phyloP scores from a whole-genome alignment of 2,329 filamentous ascomycete genomes.

The Exophiala viscosa region DNA sequence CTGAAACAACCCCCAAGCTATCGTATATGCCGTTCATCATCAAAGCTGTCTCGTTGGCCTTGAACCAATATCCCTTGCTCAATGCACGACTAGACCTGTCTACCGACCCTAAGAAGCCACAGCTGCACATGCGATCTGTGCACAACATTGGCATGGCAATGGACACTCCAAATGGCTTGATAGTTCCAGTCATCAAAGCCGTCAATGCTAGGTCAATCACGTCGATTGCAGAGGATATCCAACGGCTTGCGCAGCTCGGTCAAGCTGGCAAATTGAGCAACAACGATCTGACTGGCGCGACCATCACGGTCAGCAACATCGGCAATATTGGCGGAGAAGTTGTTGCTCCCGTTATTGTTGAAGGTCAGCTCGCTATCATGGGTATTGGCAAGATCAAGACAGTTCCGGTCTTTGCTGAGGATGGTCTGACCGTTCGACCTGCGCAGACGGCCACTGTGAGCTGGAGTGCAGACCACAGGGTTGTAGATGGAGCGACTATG shows the following conservation, averaged over 20 bases:
- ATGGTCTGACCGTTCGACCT: slow-evolving; percentile 59
- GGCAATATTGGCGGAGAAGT: slow-evolving; percentile 92
- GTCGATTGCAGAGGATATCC: slow-evolving; percentile 72
- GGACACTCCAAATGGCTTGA: slow-evolving; percentile 81
- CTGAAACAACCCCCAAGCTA: slow-evolving; percentile 58
- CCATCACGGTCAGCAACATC: slow-evolving; percentile 95
- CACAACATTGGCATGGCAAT: slow-evolving; percentile 97
- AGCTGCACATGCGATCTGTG: slow-evolving; percentile 70
- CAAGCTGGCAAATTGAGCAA: slow-evolving; percentile 69
- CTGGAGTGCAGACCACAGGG: slow-evolving; percentile 92
- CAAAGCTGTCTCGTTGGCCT: slow-evolving; percentile 84
- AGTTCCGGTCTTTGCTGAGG: slow-evolving; percentile 70
- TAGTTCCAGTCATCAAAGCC: slow-evolving; percentile 88
- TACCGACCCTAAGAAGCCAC: slow-evolving; percentile 61
- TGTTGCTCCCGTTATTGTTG: slow-evolving; percentile 84
- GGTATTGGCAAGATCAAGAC: slow-evolving; percentile 78
- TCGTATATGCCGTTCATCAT: slow-evolving; percentile 93
- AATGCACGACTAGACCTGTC: slow-evolving; percentile 75
- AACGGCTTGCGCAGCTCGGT: slow-evolving; percentile 69
- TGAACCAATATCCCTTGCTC: slow-evolving; percentile 77
- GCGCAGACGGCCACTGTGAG: slow-evolving; percentile 85
- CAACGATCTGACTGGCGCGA: slow-evolving; percentile 76
- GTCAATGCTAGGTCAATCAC: slow-evolving; percentile 73
- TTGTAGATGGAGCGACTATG: slow-evolving; percentile 92
- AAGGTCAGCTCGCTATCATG: slow-evolving; percentile 85